Conservation (phyloP, 2,329 filamentous ascomycete genomes). For the Rhinocladiella similis region DNA sequence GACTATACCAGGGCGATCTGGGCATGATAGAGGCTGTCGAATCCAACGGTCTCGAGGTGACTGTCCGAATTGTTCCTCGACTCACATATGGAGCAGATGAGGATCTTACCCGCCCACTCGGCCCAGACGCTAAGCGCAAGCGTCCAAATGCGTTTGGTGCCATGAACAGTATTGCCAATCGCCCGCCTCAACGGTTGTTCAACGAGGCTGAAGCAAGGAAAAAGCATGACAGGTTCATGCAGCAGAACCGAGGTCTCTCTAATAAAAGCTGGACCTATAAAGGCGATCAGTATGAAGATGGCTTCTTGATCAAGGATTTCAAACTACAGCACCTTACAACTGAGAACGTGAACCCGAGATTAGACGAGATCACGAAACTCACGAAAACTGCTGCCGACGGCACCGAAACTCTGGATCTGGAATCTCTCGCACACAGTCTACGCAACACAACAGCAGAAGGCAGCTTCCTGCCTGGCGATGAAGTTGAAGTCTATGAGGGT, state of each 20-base stretch:
- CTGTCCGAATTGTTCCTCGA: constrained; percentile 83
- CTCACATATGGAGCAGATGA: constrained; percentile 90
- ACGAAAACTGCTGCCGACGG: constrained; percentile 86
- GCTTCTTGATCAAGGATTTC: constrained; percentile 91
- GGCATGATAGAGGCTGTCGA: constrained; percentile 92
- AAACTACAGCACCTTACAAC: constrained; percentile 83
- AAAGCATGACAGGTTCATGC: constrained; percentile 68
- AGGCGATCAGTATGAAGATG: constrained; percentile 86
- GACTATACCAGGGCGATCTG: constrained; percentile 83
- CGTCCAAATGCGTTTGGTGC: constrained; percentile 55
- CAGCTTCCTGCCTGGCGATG: constrained; percentile 86
- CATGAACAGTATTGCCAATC: constrained; percentile 55
- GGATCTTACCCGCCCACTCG: constrained; percentile 54
- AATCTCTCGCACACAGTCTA: constrained; percentile 83
- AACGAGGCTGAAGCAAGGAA: constrained; percentile 92
- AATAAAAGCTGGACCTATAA: constrained; percentile 80
- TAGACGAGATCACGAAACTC: constrained; percentile 96
- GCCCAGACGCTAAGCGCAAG: constrained; percentile 72
- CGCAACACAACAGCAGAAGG: constrained; percentile 80
- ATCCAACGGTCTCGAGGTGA: constrained; percentile 85
- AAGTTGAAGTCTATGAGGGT: constrained; percentile 94
- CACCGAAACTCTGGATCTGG: constrained; percentile 88
- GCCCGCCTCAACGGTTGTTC: constrained; percentile 86
- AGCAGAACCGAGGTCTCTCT: constrained; percentile 49
- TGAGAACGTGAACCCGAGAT: constrained; percentile 85